A percentile compares a stretch with the other conserved stretches of the same genome.
These are phyloP conservation scores for Claviceps spartinae DNA, from an alignment of 2,329 filamentous ascomycete genomes.

Conservation along the genomic window DNA sequence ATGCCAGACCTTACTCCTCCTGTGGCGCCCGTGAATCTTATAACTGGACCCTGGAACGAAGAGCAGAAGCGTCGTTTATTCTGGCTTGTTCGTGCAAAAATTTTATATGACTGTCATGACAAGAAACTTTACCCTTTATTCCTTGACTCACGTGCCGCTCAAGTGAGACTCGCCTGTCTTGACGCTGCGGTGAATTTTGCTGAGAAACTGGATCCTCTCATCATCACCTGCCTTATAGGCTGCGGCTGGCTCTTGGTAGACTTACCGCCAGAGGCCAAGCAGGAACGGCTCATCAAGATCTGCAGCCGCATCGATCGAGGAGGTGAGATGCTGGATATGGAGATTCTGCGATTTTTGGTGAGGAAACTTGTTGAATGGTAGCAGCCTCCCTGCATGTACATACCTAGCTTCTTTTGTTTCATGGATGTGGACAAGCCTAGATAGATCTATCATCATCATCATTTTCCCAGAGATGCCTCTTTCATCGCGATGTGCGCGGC, in stretches of 20 bases:
- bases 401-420: too few relatives aligned
- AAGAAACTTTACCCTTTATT: neutral
- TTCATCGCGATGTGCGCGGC: too few relatives aligned
- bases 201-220: slow-evolving; percentile 15
- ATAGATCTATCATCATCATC: too few relatives aligned
- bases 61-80: slow-evolving; percentile 23
- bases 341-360: too few relatives aligned
- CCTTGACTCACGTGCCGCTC: slow-evolving; percentile 20
- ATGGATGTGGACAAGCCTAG: too few relatives aligned
- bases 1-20: slow-evolving; percentile 24
- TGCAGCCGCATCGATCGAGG: slow-evolving; percentile 18
- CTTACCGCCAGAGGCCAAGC: slow-evolving; percentile 18
- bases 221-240: slow-evolving; percentile 18
- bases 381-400: too few relatives aligned
- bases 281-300: slow-evolving; percentile 13
- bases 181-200: slow-evolving; percentile 20
- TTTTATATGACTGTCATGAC: slow-evolving; percentile 11
- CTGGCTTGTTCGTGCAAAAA: slow-evolving; percentile 30
- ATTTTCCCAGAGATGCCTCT: too few relatives aligned
- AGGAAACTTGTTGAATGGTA: too few relatives aligned
- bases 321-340: slow-evolving; percentile 9
- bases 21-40: slow-evolving; percentile 21
- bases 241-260: slow-evolving; percentile 12
- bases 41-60: too few relatives aligned
- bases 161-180: slow-evolving; percentile 24